A percentile compares a stretch with the other conserved stretches of the same genome.
Evolutionary conservation across 345 rosid species (phyloP).

Genomic region (Zanthoxylum bungeanum): DNA sequence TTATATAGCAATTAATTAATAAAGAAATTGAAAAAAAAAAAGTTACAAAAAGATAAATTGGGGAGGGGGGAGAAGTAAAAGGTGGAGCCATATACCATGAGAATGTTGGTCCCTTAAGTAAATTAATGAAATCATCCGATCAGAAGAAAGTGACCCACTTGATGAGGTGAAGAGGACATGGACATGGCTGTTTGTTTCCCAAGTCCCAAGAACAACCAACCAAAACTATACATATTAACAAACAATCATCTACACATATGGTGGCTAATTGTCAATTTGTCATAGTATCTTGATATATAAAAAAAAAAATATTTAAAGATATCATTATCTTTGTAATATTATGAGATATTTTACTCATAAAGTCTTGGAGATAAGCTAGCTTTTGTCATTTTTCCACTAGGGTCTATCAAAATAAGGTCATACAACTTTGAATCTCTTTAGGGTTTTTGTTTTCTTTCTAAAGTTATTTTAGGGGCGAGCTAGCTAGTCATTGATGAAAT

Average conservation of each 20-base stretch:
- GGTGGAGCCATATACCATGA: slow-evolving; percentile 36
- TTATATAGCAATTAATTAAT: neutral
- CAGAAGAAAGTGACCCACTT: slow-evolving; percentile 31
- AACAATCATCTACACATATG: neutral
- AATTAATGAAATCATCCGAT: slow-evolving; percentile 26
- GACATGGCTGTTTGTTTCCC: slow-evolving; percentile 22
- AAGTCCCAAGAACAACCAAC: slow-evolving; percentile 21
- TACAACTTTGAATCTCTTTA: neutral
- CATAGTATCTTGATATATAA: neutral
- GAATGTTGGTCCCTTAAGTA: slow-evolving; percentile 41
- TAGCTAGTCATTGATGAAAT: neutral
- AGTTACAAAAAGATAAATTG: slow-evolving; percentile 10
- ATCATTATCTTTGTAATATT: neutral
- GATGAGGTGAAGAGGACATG: slow-evolving; percentile 16
- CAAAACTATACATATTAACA: neutral
- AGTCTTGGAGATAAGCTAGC: neutral
- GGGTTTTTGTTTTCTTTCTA: neutral
- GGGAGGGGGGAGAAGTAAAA: neutral
- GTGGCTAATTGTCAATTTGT: neutral
- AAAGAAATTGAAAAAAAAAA: neutral
- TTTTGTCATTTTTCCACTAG: slow-evolving; percentile 5
- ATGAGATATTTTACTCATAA: neutral
- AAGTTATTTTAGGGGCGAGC: neutral
- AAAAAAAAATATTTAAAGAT: neutral
- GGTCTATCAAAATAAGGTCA: slow-evolving; percentile 1